A percentile compares a stretch with the other conserved stretches of the same genome.
These are phyloP conservation scores for Stereocaulon alpinum DNA, from an alignment of 495 filamentous ascomycete species.

Conservation along the genomic window DNA sequence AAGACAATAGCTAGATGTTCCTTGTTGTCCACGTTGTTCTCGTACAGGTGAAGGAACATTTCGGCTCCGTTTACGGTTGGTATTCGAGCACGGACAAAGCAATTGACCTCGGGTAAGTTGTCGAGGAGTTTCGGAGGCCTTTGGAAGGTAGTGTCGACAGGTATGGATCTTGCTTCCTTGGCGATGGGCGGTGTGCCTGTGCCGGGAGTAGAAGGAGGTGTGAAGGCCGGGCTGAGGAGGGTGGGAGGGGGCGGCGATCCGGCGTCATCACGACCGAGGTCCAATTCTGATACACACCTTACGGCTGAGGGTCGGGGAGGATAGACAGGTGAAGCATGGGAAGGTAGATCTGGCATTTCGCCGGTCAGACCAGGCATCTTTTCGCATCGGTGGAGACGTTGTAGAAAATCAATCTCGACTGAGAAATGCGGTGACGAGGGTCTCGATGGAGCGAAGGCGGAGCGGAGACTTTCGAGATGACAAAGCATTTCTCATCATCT, in stretches of 20 bases:
- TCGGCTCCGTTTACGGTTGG: conserved; percentile 81
- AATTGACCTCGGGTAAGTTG: conserved; percentile 63
- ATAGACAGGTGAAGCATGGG: conserved; percentile 43
- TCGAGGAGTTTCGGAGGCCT: conserved; percentile 58
- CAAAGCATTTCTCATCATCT: background rate
- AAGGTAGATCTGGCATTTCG: conserved; percentile 41
- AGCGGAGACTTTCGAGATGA: conserved; percentile 4
- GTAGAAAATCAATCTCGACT: background rate
- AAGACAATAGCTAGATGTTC: conserved; percentile 99
- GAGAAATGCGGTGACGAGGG: background rate
- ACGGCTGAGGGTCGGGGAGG: conserved; percentile 31
- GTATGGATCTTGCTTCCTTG: conserved; percentile 38
- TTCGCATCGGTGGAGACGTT: background rate
- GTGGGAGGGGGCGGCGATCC: conserved; percentile 37
- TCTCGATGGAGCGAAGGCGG: background rate
- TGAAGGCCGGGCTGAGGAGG: conserved; percentile 67
- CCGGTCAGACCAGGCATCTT: conserved; percentile 16
- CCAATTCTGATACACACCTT: conserved; percentile 27
- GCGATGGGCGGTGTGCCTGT: conserved; percentile 36
- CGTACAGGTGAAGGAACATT: conserved; percentile 95
- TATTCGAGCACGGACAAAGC: conserved; percentile 74
- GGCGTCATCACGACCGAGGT: conserved; percentile 25
- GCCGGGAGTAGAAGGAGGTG: conserved; percentile 63
- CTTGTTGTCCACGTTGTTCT: conserved; percentile 85
- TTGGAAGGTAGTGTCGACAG: conserved; percentile 42